These are phyloP conservation scores for Debaryomyces coudertii DNA, from an alignment of 1,139 yeast genomes.

Conservation along the genomic window DNA sequence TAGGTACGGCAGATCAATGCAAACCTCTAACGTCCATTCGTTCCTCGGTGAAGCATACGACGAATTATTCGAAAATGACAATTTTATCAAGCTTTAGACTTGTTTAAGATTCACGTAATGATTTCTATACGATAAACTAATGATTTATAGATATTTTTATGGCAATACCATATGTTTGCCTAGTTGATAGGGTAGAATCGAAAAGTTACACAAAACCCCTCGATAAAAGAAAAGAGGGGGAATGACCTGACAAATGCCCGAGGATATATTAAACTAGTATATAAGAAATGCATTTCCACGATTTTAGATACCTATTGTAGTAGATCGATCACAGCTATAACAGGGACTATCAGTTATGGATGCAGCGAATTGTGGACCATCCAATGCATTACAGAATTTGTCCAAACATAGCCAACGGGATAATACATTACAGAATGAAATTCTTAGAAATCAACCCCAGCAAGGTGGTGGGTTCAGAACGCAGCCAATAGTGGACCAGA, in stretches of 20 bases:
- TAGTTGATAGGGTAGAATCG: not conserved
- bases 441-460: conserved; percentile 14
- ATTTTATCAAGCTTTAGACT: conserved; percentile 11
- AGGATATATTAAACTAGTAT: conserved; percentile 1
- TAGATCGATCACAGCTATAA: not conserved
- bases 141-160: not conserved
- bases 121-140: too few species aligned
- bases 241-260: conserved; percentile 2
- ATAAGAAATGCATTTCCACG: not conserved
- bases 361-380: conserved; percentile 40
- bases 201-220: conserved; percentile 2
- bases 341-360: conserved; percentile 27
- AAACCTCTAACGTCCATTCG: conserved; percentile 78
- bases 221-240: conserved; percentile 4
- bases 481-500: conserved; percentile 25
- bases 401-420: conserved; percentile 39
- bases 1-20: conserved; percentile 74
- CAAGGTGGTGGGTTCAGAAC: conserved; percentile 14
- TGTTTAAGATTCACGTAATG: not conserved
- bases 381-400: conserved; percentile 39
- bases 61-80: conserved; percentile 45
- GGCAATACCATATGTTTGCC: not conserved
- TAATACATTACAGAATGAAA: conserved; percentile 35
- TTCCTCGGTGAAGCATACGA: conserved; percentile 65
- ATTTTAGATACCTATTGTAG: not conserved